phyloP scores from a whole-genome alignment of 371 early-diverging fungal genomes.

The Rhizopus microsporus region DNA sequence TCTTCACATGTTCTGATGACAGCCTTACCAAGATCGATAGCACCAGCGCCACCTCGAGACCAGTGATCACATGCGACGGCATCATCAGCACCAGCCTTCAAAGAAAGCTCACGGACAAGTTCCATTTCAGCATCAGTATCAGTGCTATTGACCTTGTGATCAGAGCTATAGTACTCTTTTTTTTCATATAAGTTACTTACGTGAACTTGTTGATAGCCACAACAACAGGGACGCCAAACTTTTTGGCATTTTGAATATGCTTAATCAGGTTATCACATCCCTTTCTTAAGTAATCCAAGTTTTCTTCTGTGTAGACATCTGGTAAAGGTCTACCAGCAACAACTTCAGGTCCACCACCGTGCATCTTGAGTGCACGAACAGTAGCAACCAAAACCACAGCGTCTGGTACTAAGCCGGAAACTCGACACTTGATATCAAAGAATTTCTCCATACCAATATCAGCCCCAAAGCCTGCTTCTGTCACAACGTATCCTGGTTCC shows the following conservation, averaged over 20 bases:
- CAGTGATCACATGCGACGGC: conserved; percentile 89
- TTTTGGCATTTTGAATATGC: conserved; percentile 89
- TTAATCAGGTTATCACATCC: conserved; percentile 86
- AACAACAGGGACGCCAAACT: conserved; percentile 89
- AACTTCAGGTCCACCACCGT: conserved; percentile 97
- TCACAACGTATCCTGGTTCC: conserved; percentile 89
- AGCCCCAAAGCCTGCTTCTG: conserved; percentile 98
- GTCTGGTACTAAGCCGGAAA: conserved; percentile 85
- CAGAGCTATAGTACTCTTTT: background rate
- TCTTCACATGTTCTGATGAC: conserved; percentile 79
- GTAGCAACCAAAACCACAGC: conserved; percentile 97
- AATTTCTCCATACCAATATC: conserved; percentile 99
- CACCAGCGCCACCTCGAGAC: conserved; percentile 93
- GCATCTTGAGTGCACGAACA: conserved; percentile 94
- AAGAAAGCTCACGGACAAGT: conserved; percentile 69
- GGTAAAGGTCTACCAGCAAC: conserved; percentile 89
- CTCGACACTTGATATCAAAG: conserved; percentile 97
- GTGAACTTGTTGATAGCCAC: conserved; percentile 94
- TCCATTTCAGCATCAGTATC: conserved; percentile 90
- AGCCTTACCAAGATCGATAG: conserved; percentile 83
- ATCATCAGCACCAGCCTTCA: conserved; percentile 85
- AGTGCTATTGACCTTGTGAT: conserved; percentile 38
- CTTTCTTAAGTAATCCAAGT: conserved; percentile 77
- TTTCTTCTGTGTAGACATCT: conserved; percentile 84
- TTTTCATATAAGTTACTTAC: conserved; percentile 23